Percentiles rank a stretch among this genome's conserved stretches.
Evolutionary conservation across 306 rosid species (phyloP).

Genomic region (Cucurbita pepo): DNA sequence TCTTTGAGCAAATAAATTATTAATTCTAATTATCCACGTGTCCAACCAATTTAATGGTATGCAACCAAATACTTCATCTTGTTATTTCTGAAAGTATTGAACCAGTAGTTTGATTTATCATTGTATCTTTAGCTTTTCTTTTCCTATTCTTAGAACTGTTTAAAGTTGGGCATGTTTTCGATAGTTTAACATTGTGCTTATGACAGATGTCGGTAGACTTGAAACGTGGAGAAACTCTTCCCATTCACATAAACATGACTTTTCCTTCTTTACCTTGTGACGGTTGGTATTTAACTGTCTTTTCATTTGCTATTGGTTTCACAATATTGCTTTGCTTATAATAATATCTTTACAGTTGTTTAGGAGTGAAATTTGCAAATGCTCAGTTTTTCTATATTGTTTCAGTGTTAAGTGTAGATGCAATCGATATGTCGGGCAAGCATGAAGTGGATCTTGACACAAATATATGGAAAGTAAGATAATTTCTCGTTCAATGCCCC

Average conservation of each 20-base stretch:
- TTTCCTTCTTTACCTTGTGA: conserved; percentile 95
- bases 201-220: conserved; percentile 91
- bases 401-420: conserved; percentile 85
- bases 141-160: background rate
- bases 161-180: background rate
- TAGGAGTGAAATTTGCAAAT: conserved; percentile 5
- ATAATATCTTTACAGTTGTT: background rate
- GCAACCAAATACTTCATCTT: background rate
- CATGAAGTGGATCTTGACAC: conserved; percentile 99
- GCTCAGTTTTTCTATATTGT: conserved; percentile 3
- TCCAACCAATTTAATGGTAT: background rate
- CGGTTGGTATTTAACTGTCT: conserved; percentile 32
- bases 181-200: background rate
- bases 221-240: conserved; percentile 93
- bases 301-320: conserved; percentile 6
- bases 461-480: conserved; percentile 82
- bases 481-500: background rate
- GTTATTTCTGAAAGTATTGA: background rate
- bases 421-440: conserved; percentile 96
- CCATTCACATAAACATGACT: conserved; percentile 85
- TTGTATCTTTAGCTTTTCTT: background rate
- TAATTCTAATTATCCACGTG: background rate
- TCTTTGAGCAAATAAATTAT: background rate
- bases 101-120: background rate
- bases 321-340: background rate